phyloP scores from a whole-genome alignment of 2,329 filamentous ascomycete genomes.

The Phyllosticta ampelicida region DNA sequence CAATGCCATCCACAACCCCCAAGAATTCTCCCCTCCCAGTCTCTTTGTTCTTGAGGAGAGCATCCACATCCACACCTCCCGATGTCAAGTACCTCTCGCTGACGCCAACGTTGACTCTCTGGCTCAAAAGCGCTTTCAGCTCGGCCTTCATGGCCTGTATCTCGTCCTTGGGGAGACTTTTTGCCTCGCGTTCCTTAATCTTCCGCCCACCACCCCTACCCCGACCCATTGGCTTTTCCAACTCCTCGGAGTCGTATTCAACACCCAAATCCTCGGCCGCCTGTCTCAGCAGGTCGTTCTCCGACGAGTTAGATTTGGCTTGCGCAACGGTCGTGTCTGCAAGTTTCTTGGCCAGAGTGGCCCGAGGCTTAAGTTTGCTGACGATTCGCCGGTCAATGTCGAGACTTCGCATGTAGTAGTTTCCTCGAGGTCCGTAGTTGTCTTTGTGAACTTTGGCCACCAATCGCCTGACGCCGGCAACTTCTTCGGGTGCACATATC shows the following conservation, averaged over 20 bases:
- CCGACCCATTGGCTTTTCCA: slow-evolving; percentile 51
- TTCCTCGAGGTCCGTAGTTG: slow-evolving; percentile 36
- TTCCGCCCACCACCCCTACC: slow-evolving; percentile 60
- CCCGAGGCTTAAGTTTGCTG: slow-evolving; percentile 61
- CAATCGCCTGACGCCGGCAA: slow-evolving; percentile 69
- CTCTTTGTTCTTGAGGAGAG: slow-evolving; percentile 49
- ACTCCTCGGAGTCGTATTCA: slow-evolving; percentile 83
- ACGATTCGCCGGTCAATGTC: slow-evolving; percentile 76
- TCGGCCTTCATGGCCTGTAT: slow-evolving; percentile 59
- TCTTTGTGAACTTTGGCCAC: slow-evolving; percentile 75
- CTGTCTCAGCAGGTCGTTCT: slow-evolving; percentile 72
- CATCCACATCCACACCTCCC: slow-evolving; percentile 72
- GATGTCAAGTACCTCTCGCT: slow-evolving; percentile 76
- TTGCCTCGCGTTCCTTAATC: slow-evolving; percentile 62
- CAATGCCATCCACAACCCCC: slow-evolving; percentile 43
- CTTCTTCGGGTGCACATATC: slow-evolving; percentile 85
- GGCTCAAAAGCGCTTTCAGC: slow-evolving; percentile 57
- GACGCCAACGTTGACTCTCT: slow-evolving; percentile 75
- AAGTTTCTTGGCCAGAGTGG: slow-evolving; percentile 74
- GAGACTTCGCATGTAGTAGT: slow-evolving; percentile 65
- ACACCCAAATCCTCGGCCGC: slow-evolving; percentile 90
- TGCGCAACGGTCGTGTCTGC: slow-evolving; percentile 76
- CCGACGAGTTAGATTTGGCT: slow-evolving; percentile 63
- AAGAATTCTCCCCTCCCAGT: slow-evolving; percentile 52
- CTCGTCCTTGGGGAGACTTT: slow-evolving; percentile 60